Conservation (phyloP, 1,284 basidiomycete species). For the Pascua sp. region DNA sequence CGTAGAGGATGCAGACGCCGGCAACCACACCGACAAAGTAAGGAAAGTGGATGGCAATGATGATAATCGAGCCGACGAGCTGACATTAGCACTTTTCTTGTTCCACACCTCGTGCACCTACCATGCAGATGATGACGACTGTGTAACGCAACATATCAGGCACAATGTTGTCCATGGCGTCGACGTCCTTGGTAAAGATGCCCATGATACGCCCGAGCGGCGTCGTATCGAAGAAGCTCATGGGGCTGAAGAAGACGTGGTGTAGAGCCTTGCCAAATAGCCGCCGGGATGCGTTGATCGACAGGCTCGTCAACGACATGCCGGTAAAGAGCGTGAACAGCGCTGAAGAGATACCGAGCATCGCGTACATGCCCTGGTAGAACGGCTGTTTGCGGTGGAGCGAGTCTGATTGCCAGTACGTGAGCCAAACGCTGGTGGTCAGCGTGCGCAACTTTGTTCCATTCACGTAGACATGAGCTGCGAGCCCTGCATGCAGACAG, state of each 20-base stretch:
- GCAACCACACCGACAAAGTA: conserved; percentile 39
- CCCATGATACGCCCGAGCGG: conserved; percentile 52
- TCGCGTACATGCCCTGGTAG: conserved; percentile 69
- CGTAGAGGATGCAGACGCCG: conserved; percentile 54
- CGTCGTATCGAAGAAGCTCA: conserved; percentile 66
- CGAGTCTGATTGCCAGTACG: conserved; percentile 63
- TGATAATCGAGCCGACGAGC: conserved; percentile 1
- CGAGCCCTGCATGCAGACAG: conserved; percentile 9
- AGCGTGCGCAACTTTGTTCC: neutral
- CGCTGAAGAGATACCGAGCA: conserved; percentile 55
- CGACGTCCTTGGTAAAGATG: conserved; percentile 6
- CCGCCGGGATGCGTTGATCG: neutral
- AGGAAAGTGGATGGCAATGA: conserved; percentile 23
- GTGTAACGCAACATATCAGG: neutral
- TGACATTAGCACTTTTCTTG: conserved; percentile 34
- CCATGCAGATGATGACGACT: conserved; percentile 43
- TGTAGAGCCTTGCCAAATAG: conserved; percentile 49
- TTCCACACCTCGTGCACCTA: conserved; percentile 4
- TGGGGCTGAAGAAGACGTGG: conserved; percentile 63
- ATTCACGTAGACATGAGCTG: conserved; percentile 9
- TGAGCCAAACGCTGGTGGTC: conserved; percentile 15
- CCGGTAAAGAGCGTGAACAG: conserved; percentile 60
- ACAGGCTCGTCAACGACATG: conserved; percentile 25
- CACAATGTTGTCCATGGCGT: conserved; percentile 9
- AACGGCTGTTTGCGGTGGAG: conserved; percentile 49